phyloP scores from a whole-genome alignment of 495 filamentous ascomycete species.

The Penicillium paxilli region DNA sequence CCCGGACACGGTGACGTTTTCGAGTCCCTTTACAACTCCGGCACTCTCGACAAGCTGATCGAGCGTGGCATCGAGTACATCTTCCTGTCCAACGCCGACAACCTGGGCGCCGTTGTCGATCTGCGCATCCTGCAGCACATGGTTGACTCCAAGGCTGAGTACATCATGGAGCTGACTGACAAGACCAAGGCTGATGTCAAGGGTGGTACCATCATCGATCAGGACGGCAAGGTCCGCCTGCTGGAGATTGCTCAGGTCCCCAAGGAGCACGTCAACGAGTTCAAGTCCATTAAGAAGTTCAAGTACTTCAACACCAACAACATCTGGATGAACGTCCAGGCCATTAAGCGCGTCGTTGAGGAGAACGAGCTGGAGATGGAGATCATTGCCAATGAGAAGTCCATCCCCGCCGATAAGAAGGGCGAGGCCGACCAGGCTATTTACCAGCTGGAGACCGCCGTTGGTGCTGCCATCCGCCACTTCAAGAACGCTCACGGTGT shows the following conservation, averaged over 20 bases:
- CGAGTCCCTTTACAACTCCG: conserved; percentile 99
- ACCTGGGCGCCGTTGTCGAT: conserved; percentile 96
- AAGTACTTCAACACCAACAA: conserved; percentile 99
- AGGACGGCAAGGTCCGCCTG: conserved; percentile 92
- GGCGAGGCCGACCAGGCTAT: conserved; percentile 97
- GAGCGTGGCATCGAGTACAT: conserved; percentile 93
- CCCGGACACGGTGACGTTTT: conserved; percentile 99
- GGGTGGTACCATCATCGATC: conserved; percentile 99
- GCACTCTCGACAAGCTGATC: conserved; percentile 93
- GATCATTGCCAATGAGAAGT: conserved; percentile 99
- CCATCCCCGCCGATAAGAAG: conserved; percentile 98
- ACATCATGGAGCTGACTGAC: conserved; percentile 99
- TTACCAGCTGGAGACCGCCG: conserved; percentile 96
- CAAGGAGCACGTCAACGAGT: conserved; percentile 99
- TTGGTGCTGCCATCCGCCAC: conserved; percentile 97
- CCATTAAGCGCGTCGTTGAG: conserved; percentile 98
- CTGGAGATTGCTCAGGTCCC: conserved; percentile 99
- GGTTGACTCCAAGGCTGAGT: conserved; percentile 92
- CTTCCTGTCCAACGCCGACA: conserved; percentile 99
- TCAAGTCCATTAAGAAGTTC: conserved; percentile 99
- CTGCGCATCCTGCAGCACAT: conserved; percentile 98
- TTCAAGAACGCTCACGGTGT: conserved; percentile 98
- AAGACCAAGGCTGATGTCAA: conserved; percentile 99
- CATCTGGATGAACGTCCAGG: conserved; percentile 98
- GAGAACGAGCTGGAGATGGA: conserved; percentile 99